Conservation (phyloP, 2,329 filamentous ascomycete genomes). For the Diaporthe vaccinii region DNA sequence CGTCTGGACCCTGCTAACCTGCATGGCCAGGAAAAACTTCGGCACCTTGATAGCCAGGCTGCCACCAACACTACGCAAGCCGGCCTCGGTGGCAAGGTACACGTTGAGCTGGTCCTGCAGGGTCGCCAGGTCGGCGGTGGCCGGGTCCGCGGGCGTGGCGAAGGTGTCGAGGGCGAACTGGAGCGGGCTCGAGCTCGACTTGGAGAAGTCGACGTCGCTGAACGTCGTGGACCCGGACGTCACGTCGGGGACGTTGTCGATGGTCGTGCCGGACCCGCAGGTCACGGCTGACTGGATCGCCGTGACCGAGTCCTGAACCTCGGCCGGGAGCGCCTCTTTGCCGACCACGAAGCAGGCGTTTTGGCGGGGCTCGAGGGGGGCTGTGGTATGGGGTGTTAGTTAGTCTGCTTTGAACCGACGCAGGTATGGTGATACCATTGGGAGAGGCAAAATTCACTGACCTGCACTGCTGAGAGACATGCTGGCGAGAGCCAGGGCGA, state of each 20-base stretch:
- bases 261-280: conserved; percentile 62
- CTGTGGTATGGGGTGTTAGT: conserved; percentile 11
- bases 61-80: conserved; percentile 66
- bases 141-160: conserved; percentile 63
- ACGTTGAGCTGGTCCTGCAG: conserved; percentile 69
- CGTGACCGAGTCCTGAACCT: conserved; percentile 59
- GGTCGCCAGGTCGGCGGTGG: conserved; percentile 60
- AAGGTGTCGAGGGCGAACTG: conserved; percentile 68
- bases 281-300: conserved; percentile 60
- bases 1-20: conserved; percentile 70
- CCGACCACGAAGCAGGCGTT: conserved; percentile 69
- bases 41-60: conserved; percentile 70
- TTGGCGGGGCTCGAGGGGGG: conserved; percentile 47
- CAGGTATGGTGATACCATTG: neutral
- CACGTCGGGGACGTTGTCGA: conserved; percentile 69
- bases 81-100: conserved; percentile 72
- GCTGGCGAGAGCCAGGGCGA: conserved; percentile 35
- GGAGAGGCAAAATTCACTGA: neutral
- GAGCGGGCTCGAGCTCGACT: conserved; percentile 61
- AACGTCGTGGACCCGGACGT: conserved; percentile 64
- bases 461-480: conserved; percentile 21
- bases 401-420: neutral
- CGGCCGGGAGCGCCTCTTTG: conserved; percentile 61
- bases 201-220: conserved; percentile 69
- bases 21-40: conserved; percentile 73